A percentile compares a stretch with the other conserved stretches of the same genome.
phyloP scores from a whole-genome alignment of 331 rosid species.

The Saraca asoca region DNA sequence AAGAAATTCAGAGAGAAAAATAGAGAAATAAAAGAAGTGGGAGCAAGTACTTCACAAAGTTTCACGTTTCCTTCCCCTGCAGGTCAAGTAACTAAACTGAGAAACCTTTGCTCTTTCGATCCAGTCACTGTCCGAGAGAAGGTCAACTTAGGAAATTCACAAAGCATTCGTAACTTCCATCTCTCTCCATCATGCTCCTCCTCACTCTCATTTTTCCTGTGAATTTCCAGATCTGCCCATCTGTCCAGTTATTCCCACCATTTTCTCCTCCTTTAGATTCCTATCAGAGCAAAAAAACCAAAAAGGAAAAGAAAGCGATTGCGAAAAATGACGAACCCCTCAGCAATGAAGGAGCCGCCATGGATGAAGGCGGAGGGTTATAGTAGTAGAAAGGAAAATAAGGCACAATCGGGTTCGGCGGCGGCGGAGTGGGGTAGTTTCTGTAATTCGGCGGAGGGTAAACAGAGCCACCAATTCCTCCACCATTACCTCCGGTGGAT shows the following conservation, averaged over 20 bases:
- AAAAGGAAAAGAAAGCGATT: constrained; percentile 26
- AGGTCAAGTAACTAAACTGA: too few species aligned
- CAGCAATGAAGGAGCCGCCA: constrained; percentile 26
- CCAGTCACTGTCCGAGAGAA: background rate
- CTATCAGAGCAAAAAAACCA: constrained; percentile 46
- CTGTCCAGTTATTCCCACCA: constrained; percentile 44
- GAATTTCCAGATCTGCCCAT: constrained; percentile 62
- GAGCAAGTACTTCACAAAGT: too few species aligned
- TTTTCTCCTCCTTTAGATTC: background rate
- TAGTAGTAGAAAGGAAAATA: constrained; percentile 84
- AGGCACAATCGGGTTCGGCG: constrained; percentile 94
- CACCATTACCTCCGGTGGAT: constrained; percentile 24
- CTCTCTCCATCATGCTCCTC: background rate
- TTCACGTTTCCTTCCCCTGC: too few species aligned
- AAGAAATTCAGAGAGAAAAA: constrained; percentile 17
- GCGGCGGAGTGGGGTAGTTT: constrained; percentile 75
- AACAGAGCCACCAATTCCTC: constrained; percentile 44
- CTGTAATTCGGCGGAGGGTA: constrained; percentile 65
- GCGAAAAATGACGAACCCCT: constrained; percentile 14
- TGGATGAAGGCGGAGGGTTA: constrained; percentile 66
- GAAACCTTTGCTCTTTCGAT: background rate
- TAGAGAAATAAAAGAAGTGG: background rate
- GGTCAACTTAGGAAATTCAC: constrained; percentile 36
- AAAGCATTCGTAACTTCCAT: background rate
- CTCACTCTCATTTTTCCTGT: constrained; percentile 17